Conservation (phyloP, 1,139 yeast species). For the Arxiozyma bovina region DNA sequence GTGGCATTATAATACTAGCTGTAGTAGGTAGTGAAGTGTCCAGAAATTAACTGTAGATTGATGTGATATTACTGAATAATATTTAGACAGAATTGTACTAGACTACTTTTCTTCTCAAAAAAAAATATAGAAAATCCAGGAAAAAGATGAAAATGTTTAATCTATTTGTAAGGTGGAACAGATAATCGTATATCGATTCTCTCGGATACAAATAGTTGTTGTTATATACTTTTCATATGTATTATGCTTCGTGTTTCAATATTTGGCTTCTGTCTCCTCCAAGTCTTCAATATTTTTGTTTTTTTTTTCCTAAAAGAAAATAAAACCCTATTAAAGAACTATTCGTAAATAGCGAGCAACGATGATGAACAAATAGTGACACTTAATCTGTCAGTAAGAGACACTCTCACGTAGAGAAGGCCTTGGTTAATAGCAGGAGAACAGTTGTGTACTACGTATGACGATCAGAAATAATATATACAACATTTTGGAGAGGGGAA, state of each 20-base stretch:
- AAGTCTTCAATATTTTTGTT: not conserved
- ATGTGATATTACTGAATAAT: not conserved
- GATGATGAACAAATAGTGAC: not conserved
- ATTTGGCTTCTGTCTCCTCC: not conserved
- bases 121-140: too few relatives aligned
- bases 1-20: constrained; percentile 19
- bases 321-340: not conserved
- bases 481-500: too few relatives aligned
- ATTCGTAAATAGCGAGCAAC: not conserved
- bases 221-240: too few relatives aligned
- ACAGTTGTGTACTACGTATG: too few relatives aligned
- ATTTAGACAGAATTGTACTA: not conserved
- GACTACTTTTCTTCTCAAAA: not conserved
- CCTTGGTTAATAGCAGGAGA: not conserved
- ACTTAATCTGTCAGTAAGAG: not conserved
- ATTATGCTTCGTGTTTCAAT: not conserved
- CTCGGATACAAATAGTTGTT: too few relatives aligned
- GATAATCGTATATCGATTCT: too few relatives aligned
- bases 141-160: too few relatives aligned
- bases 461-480: too few relatives aligned
- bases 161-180: not conserved
- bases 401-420: not conserved
- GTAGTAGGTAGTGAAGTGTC: not conserved
- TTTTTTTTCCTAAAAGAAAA: not conserved
- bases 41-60: not conserved